Conservation (phyloP, 495 filamentous ascomycete species). For the Sphaerosporella brunnea region DNA sequence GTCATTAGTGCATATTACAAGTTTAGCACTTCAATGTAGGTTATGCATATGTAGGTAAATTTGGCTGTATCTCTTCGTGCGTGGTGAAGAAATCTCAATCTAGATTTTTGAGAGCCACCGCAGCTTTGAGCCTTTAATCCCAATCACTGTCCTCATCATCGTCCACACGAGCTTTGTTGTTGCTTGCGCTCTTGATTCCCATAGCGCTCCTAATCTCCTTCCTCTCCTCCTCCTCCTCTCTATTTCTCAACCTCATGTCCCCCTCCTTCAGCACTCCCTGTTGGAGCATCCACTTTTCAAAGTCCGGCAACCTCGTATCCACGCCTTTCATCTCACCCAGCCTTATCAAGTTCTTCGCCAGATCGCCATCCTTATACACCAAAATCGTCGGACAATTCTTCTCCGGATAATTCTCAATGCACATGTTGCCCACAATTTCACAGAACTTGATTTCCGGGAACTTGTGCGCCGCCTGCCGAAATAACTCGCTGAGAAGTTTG, state of each 20-base stretch:
- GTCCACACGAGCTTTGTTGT: slow-evolving; percentile 28
- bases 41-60: too few relatives aligned
- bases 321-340: slow-evolving; percentile 58
- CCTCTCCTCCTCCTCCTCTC: slow-evolving; percentile 41
- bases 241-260: slow-evolving; percentile 53
- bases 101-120: too few relatives aligned
- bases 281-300: slow-evolving; percentile 58
- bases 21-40: too few relatives aligned
- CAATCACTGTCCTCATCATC: slow-evolving; percentile 61
- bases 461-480: slow-evolving; percentile 62
- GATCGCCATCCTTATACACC: slow-evolving; percentile 80
- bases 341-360: slow-evolving; percentile 72
- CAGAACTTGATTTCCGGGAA: slow-evolving; percentile 96
- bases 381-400: slow-evolving; percentile 86
- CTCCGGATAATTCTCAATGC: slow-evolving; percentile 93
- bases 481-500: slow-evolving; percentile 60
- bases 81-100: too few relatives aligned
- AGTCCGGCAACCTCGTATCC: slow-evolving; percentile 47
- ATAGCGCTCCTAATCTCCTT: slow-evolving; percentile 31
- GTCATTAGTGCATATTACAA: too few relatives aligned
- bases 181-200: slow-evolving; percentile 21
- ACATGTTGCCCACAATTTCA: slow-evolving; percentile 80
- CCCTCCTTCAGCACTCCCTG: slow-evolving; percentile 57
- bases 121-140: slow-evolving; percentile 39
- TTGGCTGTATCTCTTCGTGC: too few relatives aligned